Base-by-base conservation (phyloP, 1,139 yeast genomes). In the Groenewaldozyma auringiensis region DNA sequence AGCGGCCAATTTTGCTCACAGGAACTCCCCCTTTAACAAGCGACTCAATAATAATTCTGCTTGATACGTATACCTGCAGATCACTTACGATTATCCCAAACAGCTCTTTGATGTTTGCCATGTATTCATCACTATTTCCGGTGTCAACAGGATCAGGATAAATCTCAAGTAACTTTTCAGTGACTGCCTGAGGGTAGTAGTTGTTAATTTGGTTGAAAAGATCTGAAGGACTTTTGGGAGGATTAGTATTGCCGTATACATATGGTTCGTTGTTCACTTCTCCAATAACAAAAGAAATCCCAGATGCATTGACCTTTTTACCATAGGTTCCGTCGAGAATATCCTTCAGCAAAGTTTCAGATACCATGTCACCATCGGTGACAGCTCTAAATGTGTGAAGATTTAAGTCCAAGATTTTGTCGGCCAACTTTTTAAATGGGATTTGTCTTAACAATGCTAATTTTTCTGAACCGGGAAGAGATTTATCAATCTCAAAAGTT, bases 211-310 rank as follows among this genome's bases (percentile, higher is more conserved):
- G 66, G 13, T 81, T 81, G 42, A 71, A 63, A 36, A 84, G 64
- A 56, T 83, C 70, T 56, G 83, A 92, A 43, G 75, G 78, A 52
- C 79, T 82, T 22, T 67, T 61, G 9, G 81, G 80, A 21, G 74
- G 70, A 0, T 69, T 65, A 18, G 66, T 52, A 14, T 56, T 51
- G 2, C 69, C 62, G 45, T 69, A 69, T 32, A 59, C 52, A 4
- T 52, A 51, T 8, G 57, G 60, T 46, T 69, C 74, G 44, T 69
- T 68, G 37, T 57, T 60, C 4, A 68, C 72, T 47, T 69, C 74
- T 14, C 72, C 74, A 43, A 63, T 58, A 29, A 68, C 42, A 29
- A 70, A 51, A 21, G 61, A 54, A 3, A 62, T 40, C 11, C 57
- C 61, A 39, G 57, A 56, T 2, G 46, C 49, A 4, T 51, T 48